phyloP scores from a whole-genome alignment of 805 yeast species.

The Ogataea degrootiae region DNA sequence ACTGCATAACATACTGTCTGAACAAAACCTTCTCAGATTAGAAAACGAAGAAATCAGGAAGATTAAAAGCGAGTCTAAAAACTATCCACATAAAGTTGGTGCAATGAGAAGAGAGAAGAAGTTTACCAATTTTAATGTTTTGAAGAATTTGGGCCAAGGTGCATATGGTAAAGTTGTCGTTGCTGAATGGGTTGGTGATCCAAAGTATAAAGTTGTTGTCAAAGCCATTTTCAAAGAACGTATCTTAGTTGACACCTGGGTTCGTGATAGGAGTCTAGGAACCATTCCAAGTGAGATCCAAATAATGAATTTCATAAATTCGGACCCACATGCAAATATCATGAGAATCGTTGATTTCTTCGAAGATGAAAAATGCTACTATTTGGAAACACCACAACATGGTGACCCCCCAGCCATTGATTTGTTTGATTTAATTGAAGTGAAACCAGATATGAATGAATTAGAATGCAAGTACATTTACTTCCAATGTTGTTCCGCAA shows the following conservation, averaged over 20 bases:
- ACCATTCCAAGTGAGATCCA: constrained; percentile 96
- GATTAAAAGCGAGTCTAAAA: constrained; percentile 32
- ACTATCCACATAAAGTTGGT: constrained; percentile 61
- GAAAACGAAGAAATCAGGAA: constrained; percentile 43
- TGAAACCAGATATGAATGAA: constrained; percentile 77
- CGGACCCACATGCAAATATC: constrained; percentile 81
- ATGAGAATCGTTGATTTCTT: constrained; percentile 84
- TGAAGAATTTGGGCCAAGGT: constrained; percentile 89
- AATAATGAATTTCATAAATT: constrained; percentile 76
- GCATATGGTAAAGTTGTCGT: constrained; percentile 93
- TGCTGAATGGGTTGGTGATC: constrained; percentile 62
- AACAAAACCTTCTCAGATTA: constrained; percentile 36
- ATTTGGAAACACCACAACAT: constrained; percentile 87
- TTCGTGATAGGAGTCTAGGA: constrained; percentile 83
- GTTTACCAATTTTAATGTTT: constrained; percentile 61
- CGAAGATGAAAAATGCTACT: constrained; percentile 86
- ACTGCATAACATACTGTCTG: constrained; percentile 28
- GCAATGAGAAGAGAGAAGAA: constrained; percentile 63
- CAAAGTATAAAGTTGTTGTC: constrained; percentile 63
- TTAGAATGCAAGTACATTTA: constrained; percentile 73
- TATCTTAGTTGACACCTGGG: constrained; percentile 96
- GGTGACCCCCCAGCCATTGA: constrained; percentile 90
- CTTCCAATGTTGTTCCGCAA: constrained; percentile 72
- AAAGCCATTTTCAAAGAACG: constrained; percentile 90
- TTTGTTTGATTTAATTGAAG: constrained; percentile 86